A percentile compares a stretch with the other conserved stretches of the same genome.
Conservation (phyloP, 2,329 filamentous ascomycete species). For the Talaromyces sp. region DNA sequence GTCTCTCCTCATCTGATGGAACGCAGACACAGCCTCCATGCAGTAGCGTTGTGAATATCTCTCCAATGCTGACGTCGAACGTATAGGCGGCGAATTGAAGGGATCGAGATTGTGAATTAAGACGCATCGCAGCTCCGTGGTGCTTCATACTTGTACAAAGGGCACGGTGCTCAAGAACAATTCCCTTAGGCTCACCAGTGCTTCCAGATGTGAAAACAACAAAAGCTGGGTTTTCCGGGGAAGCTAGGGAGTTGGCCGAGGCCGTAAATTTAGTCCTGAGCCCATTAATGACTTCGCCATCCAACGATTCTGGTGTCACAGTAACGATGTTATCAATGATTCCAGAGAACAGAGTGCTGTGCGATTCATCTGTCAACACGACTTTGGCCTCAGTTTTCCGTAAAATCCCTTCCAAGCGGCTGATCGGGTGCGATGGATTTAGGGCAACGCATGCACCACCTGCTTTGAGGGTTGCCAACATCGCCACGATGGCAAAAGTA, state of each 20-base stretch:
- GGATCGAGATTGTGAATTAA: conserved; percentile 23
- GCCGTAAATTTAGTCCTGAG: conserved; percentile 17
- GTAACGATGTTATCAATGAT: not conserved
- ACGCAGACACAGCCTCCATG: conserved; percentile 47
- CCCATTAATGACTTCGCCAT: conserved; percentile 22
- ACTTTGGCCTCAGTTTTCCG: not conserved
- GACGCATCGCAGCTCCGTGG: conserved; percentile 40
- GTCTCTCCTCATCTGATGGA: conserved; percentile 41
- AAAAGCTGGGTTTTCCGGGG: conserved; percentile 19
- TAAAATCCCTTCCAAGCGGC: not conserved
- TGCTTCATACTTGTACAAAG: conserved; percentile 48
- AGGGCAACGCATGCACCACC: conserved; percentile 11
- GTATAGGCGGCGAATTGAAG: conserved; percentile 25
- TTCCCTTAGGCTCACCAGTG: conserved; percentile 42
- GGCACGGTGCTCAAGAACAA: conserved; percentile 34
- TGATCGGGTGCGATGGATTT: not conserved
- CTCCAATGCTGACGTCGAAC: conserved; percentile 19
- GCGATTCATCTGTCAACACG: not conserved
- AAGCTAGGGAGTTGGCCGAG: not conserved
- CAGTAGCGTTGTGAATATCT: conserved; percentile 33
- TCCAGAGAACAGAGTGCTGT: not conserved
- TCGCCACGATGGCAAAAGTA: conserved; percentile 9
- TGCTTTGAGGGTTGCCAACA: conserved; percentile 13
- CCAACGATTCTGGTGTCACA: conserved; percentile 6
- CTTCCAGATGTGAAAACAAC: conserved; percentile 43